phyloP scores from a whole-genome alignment of 2,329 filamentous ascomycete species.

The Botrytis elliptica region DNA sequence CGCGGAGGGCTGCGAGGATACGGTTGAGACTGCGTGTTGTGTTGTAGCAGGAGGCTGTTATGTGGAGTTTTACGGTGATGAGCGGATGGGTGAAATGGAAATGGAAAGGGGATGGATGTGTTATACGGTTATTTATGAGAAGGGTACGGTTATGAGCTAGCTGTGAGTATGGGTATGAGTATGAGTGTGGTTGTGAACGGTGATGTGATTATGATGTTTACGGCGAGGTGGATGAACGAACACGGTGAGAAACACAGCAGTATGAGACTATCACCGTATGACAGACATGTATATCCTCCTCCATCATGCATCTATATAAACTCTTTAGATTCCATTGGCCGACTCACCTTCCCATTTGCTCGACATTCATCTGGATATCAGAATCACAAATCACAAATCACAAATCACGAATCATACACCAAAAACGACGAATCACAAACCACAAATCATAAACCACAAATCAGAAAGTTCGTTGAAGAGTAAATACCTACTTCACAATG shows the following conservation, averaged over 20 bases:
- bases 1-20: too few relatives aligned
- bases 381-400: neutral
- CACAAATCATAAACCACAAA: neutral
- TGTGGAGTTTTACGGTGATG: neutral
- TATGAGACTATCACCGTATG: neutral
- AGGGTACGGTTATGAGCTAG: too few relatives aligned
- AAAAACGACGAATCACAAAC: too few relatives aligned
- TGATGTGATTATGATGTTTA: neutral
- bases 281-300: accelerated
- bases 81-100: neutral
- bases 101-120: neutral
- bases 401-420: neutral
- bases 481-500: neutral
- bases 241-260: neutral
- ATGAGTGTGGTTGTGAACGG: neutral
- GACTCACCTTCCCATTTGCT: too few relatives aligned
- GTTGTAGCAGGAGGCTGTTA: too few relatives aligned
- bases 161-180: neutral
- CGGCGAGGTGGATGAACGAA: neutral
- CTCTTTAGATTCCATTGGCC: too few relatives aligned
- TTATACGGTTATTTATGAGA: too few relatives aligned
- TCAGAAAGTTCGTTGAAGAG: too few relatives aligned
- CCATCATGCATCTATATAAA: neutral
- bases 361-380: too few relatives aligned
- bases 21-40: neutral